Base-by-base conservation (phyloP, 2,329 filamentous ascomycete species). In the Coniochaeta sp. region DNA sequence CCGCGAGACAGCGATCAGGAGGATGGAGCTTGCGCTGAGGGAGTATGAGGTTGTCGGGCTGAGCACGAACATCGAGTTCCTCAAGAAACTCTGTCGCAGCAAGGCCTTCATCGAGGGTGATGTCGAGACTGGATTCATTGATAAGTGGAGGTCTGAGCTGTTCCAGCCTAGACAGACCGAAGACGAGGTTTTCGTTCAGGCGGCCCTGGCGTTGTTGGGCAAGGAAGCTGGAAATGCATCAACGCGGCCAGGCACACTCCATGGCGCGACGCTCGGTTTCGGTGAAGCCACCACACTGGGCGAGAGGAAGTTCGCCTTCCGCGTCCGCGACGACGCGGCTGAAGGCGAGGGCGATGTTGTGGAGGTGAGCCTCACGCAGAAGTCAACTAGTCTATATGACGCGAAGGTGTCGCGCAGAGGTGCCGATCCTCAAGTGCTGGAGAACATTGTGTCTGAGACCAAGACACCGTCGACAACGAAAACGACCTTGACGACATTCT, bases 51-150 rank as follows among this genome's bases (percentile, higher is more conserved):
- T 99, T 12, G 95, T 93, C 2, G 95, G 95, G 0, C 84, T 96
- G 8, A 89, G 90, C 70, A 99, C 95, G 7, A 99, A 99, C 71
- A 93, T 99, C 63, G 95, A 98, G 73, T 99, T 99, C 70, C 77
- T 99, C 62, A 98, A 98, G 78, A 84, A 87, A 9, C 82, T 97
- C 60, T 96, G 92, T 72, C 83, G 86, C 54, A 92, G 89, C 62
- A 82, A 85, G 0, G 90, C 89, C 57, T 99, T 99, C 70, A 83
- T 96, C 60, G 83, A 83, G 12, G 95, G 93, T 9, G 86, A 95
- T 22, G 92, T 99, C 16, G 93, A 99, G 74, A 99, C 95, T 0
- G 93, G 93, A 1, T 99, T 96, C 71, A 98, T 99, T 65, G 88
- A 93, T 59, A 96, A 96, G 73, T 89, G 96, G 76, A 83, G 84